Evolutionary conservation across 495 filamentous ascomycete species (phyloP), one percentile per base, ranked within the genome.

Genomic region (Aspergillus ostianus): DNA sequence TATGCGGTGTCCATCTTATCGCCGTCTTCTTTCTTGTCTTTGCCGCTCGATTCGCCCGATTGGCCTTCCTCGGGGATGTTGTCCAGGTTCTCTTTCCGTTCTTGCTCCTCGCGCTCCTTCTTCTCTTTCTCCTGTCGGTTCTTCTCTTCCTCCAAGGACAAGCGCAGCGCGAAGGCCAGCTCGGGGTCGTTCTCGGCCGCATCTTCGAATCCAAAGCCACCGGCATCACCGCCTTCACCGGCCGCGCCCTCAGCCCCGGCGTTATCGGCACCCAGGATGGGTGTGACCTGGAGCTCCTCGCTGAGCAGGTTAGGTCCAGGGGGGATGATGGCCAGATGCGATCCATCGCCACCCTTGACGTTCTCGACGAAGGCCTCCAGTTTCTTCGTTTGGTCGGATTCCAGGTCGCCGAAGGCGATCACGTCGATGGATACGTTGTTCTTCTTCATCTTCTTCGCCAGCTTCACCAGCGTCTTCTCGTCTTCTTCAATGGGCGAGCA

Each of bases 371-470:
- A 98, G 19, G 90, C 88, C 69, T 92, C 85, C 50, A 98, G 84
- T 79, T 98, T 98, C 70, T 92, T 87, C 50, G 88, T 92, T 57
- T 89, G 92, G 52, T 96, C 92, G 63, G 92, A 89, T 56, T 92
- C 88, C 27, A 97, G 81, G 62, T 98, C 94, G 53, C 94, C 94
- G 67, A 98, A 98, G 46, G 91, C 84, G 62, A 98, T 83, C 66
- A 98, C 91, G 68, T 98, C 94, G 67, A 98, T 90, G 55, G 85
- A 89, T 57, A 95, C 88, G 67, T 87, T 90, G 71, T 84, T 87
- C 82, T 98, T 98, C 87, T 97, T 98, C 93, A 98, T 97, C 78
- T 93, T 93, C 78, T 91, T 95, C 15, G 93, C 92, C 13, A 98
- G 84, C 70, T 91, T 93, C 60, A 96, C 83, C 0, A 98, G 83